Percentiles rank a stretch among this genome's conserved stretches.
phyloP scores from a whole-genome alignment of 2,329 filamentous ascomycete genomes.

The Apiospora hydei region DNA sequence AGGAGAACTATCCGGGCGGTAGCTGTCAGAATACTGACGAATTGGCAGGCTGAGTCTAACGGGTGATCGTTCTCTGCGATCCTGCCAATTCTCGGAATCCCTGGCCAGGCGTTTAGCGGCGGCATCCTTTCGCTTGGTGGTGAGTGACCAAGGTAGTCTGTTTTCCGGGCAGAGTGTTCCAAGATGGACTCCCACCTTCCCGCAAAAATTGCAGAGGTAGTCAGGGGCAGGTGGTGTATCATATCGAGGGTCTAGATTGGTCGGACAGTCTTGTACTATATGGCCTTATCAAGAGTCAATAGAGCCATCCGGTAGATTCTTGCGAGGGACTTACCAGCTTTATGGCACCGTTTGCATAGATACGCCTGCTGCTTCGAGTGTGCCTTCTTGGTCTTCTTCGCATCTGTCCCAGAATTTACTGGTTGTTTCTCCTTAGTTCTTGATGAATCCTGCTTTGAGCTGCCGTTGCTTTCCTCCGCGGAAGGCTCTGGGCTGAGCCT shows the following conservation, averaged over 20 bases:
- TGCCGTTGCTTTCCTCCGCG: neutral
- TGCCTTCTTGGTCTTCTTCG: neutral
- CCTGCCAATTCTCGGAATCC: neutral
- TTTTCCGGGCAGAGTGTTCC: conserved; percentile 48
- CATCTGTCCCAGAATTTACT: neutral
- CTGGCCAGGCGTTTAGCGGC: neutral
- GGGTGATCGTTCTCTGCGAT: conserved; percentile 4
- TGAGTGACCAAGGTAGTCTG: conserved; percentile 27
- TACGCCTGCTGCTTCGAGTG: conserved; percentile 30
- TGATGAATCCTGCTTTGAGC: neutral
- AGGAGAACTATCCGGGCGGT: neutral
- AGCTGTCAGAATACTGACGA: conserved; percentile 19
- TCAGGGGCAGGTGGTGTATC: conserved; percentile 40
- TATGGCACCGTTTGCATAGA: conserved; percentile 43
- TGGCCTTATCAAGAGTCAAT: conserved; percentile 43
- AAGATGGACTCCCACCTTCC: conserved; percentile 43
- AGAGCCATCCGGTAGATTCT: neutral
- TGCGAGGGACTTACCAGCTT: conserved; percentile 37
- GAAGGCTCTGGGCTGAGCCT: neutral
- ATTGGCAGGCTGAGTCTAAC: neutral
- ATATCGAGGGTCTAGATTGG: conserved; percentile 48
- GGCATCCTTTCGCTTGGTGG: neutral
- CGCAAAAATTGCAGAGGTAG: conserved; percentile 48
- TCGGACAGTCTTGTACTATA: conserved; percentile 48
- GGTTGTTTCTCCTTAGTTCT: neutral